Base-by-base conservation (phyloP, 1,284 basidiomycete species). In the Neotropicomus parvogracilis region DNA sequence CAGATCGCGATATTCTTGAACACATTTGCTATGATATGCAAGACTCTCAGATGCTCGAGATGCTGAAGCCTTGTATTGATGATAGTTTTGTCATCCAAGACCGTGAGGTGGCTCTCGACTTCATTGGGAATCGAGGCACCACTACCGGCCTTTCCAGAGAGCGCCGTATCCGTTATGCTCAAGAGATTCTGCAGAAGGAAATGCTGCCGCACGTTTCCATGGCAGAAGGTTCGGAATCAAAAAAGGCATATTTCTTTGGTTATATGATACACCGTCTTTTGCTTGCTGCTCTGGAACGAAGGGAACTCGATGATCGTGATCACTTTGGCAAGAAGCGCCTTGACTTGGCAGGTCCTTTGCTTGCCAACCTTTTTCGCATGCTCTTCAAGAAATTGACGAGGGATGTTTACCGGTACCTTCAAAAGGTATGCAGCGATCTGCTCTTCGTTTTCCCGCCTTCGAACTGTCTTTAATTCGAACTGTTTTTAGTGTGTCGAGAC, bases 211-310 rank as follows among this genome's bases (percentile, higher is more conserved):
- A 99, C 66, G 87, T 99, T 24, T 95, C 95, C 4, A 95, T 95
- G 79, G 82, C 86, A 2, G 94, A 97, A 67, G 95, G 95, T 9
- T 95, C 93, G 29, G 92, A 97, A 70, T 95, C 91, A 33, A 97
- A 97, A 75, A 99, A 99, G 70, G 97, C 97, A 3, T 99, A 95
- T 72, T 99, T 99, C 80, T 94, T 99, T 55, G 97, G 97, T n/a
- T 99, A 98, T 71, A 99, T 99, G 95, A 91, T 98, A 42, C 95
- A 99, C 72, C 86, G 97, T 50, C 77, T 99, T 21, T 74, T 97
- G 6, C 81, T 97, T 14, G 95, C 97, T 34, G 94, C 94, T 14
- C 71, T 99, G 60, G 95, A 98, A 65, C 79, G 97, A 48, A 79
- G 97, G 61, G 97, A 99, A 65, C 78, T 99, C 33, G 95, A 99